Percentiles rank a stretch among this genome's conserved stretches.
These are phyloP conservation scores for Strobilomyces dryophilus DNA, from an alignment of 768 basidiomycete species.

Conservation along the genomic window DNA sequence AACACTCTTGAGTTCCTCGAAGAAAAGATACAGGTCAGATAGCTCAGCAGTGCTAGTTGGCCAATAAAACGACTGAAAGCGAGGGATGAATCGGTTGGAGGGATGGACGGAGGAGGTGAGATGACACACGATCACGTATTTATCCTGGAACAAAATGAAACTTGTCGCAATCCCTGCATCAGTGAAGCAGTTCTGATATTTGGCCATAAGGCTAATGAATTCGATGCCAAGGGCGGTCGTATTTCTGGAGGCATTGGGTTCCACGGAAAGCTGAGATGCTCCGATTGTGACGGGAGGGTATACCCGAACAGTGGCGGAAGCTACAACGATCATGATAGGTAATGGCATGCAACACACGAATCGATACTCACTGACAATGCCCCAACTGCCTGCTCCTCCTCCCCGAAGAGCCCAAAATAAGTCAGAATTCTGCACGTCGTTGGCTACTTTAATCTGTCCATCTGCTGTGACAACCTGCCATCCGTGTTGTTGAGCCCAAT, in stretches of 20 bases:
- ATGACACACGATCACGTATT: constrained; percentile 16
- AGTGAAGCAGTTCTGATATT: constrained; percentile 14
- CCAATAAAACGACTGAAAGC: constrained; percentile 14
- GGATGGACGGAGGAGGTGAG: neutral
- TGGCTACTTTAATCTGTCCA: neutral
- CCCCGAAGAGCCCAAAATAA: neutral
- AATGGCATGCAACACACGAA: constrained; percentile 14
- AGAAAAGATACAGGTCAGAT: constrained; percentile 12
- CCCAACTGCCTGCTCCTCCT: neutral
- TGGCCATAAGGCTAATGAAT: constrained; percentile 17
- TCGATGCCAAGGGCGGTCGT: constrained; percentile 12
- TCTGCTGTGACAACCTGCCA: neutral
- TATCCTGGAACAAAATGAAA: neutral
- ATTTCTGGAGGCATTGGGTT: constrained; percentile 10
- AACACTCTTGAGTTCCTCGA: constrained; percentile 14
- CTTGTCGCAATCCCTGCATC: constrained; percentile 9
- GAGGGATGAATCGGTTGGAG: neutral
- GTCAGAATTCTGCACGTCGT: neutral
- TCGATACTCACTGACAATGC: constrained; percentile 30
- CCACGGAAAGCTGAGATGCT: constrained; percentile 10
- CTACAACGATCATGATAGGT: constrained; percentile 3
- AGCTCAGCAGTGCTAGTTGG: neutral
- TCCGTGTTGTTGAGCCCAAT: neutral
- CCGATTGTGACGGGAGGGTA: constrained; percentile 10
- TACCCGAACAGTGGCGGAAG: constrained; percentile 14